phyloP scores from a whole-genome alignment of 1,284 basidiomycete species.

The Coniophora puteana region DNA sequence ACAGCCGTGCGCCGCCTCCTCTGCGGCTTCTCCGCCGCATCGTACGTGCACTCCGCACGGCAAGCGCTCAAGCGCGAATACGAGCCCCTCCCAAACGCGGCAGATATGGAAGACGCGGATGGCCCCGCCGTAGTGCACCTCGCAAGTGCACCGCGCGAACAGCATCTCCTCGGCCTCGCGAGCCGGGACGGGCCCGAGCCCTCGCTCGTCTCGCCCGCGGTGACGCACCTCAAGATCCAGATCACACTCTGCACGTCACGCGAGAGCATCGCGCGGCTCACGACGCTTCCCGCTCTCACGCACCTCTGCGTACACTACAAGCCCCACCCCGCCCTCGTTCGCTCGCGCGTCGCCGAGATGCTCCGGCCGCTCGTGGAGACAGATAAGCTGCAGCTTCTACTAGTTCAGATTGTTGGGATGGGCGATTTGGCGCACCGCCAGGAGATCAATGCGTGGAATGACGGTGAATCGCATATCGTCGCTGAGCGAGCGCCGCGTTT shows the following conservation, averaged over 20 bases:
- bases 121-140: constrained; percentile 2
- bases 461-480: constrained; percentile 1
- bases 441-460: constrained; percentile 1
- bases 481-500: constrained; percentile 2
- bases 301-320: constrained; percentile 34
- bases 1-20: constrained; percentile 32
- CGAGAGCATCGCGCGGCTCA: constrained; percentile 23
- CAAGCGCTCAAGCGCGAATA: no score
- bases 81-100: neutral
- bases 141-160: constrained; percentile 23
- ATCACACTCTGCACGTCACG: constrained; percentile 19
- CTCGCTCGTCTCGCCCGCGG: constrained; percentile 26
- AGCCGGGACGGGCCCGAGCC: constrained; percentile 35
- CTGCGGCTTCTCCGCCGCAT: constrained; percentile 33
- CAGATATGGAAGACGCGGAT: neutral
- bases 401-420: constrained; percentile 29
- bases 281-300: constrained; percentile 29
- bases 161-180: constrained; percentile 33
- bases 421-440: constrained; percentile 6
- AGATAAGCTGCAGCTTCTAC: constrained; percentile 23
- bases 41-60: constrained; percentile 17
- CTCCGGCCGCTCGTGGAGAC: constrained; percentile 28
- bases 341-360: constrained; percentile 21
- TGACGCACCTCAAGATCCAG: constrained; percentile 35
- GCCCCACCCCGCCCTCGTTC: constrained; percentile 11